phyloP scores from a whole-genome alignment of 2,329 filamentous ascomycete species.

The Diaporthe sp. region DNA sequence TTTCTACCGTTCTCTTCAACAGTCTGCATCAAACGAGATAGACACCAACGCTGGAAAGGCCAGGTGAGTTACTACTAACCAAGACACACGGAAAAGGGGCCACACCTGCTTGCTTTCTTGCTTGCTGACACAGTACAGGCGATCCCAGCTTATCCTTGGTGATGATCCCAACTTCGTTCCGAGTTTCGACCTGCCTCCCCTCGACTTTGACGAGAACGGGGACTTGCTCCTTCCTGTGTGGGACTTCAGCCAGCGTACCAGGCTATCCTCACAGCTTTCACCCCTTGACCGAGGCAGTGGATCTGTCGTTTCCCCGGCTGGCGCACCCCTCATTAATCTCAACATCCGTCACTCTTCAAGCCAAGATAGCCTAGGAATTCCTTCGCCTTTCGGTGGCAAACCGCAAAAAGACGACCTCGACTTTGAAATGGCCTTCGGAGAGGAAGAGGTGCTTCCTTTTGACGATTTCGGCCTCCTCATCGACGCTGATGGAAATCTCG shows the following conservation, averaged over 20 bases:
- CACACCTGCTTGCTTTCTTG: background rate
- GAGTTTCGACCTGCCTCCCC: constrained; percentile 71
- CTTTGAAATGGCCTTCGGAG: constrained; percentile 48
- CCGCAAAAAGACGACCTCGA: constrained; percentile 47
- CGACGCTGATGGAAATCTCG: constrained; percentile 65
- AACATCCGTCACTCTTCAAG: constrained; percentile 42
- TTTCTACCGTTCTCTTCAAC: constrained; percentile 70
- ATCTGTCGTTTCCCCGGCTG: constrained; percentile 50
- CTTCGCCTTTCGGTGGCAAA: constrained; percentile 41
- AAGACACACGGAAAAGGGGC: too few species aligned
- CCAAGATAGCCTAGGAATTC: constrained; percentile 41
- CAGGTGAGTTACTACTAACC: constrained; percentile 68
- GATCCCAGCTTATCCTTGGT: constrained; percentile 80
- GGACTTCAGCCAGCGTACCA: constrained; percentile 55
- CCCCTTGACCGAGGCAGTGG: constrained; percentile 53
- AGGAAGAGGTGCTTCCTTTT: constrained; percentile 56
- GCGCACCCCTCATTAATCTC: constrained; percentile 41
- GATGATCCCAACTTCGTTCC: constrained; percentile 89
- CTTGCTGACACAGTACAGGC: constrained; percentile 61
- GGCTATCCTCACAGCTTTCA: constrained; percentile 61
- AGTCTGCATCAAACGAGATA: constrained; percentile 64
- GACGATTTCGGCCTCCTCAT: constrained; percentile 63
- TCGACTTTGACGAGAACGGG: constrained; percentile 61
- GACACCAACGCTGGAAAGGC: constrained; percentile 80
- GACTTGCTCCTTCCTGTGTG: constrained; percentile 47